Evolutionary conservation across 345 rosid species (phyloP).

Genomic region (Eucalyptus melliodora): DNA sequence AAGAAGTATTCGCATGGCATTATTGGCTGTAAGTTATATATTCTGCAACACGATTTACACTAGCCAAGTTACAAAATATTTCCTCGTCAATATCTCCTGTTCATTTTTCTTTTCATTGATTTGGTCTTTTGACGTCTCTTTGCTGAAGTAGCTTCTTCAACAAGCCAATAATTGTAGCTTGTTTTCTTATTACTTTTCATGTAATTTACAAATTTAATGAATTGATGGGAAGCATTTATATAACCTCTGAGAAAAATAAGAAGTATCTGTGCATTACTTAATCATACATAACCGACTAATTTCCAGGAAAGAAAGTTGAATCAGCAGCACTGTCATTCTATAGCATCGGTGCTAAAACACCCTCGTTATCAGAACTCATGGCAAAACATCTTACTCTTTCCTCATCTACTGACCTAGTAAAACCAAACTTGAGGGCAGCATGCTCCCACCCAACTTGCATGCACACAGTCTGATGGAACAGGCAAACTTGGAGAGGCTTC

Average conservation of each 20-base stretch:
- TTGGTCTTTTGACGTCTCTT: not conserved
- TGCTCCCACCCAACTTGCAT: not conserved
- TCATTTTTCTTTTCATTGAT: not conserved
- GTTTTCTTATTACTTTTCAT: not conserved
- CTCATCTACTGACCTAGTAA: not conserved
- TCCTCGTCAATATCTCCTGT: not conserved
- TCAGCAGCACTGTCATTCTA: not conserved
- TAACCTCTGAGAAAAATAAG: not conserved
- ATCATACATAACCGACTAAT: not conserved
- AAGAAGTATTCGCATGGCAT: conserved; percentile 69
- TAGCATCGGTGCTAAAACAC: not conserved
- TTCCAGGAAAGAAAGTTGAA: not conserved
- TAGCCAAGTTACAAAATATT: not conserved
- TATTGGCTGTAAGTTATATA: conserved; percentile 68
- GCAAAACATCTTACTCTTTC: not conserved
- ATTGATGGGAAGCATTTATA: not conserved
- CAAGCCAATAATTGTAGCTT: not conserved
- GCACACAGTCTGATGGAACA: not conserved
- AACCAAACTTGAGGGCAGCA: not conserved
- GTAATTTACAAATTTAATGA: not conserved
- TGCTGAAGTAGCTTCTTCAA: not conserved
- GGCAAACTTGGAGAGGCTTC: not conserved
- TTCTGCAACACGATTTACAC: not conserved
- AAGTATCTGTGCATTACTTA: not conserved
- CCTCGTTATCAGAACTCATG: not conserved